These are phyloP conservation scores for Penicillium griseofulvum DNA, from an alignment of 2,329 filamentous ascomycete species.

Conservation along the genomic window DNA sequence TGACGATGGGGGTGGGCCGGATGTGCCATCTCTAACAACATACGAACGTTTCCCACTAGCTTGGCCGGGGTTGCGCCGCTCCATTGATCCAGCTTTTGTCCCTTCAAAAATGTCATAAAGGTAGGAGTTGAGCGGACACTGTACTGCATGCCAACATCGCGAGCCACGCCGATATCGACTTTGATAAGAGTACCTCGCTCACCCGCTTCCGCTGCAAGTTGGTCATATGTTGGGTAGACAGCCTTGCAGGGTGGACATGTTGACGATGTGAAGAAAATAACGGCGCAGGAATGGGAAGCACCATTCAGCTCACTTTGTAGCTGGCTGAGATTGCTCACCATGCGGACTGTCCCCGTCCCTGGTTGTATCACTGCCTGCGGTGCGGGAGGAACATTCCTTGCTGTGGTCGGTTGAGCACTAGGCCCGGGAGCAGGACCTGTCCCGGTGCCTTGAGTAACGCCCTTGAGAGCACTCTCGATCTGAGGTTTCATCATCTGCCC, in stretches of 20 bases:
- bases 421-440: constrained; percentile 20
- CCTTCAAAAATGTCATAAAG: constrained; percentile 79
- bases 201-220: constrained; percentile 71
- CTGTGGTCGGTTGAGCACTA: constrained; percentile 11
- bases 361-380: constrained; percentile 14
- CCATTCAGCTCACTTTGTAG: constrained; percentile 60
- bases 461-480: constrained; percentile 63
- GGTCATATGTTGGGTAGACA: constrained; percentile 77
- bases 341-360: constrained; percentile 54
- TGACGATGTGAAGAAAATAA: constrained; percentile 89
- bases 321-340: constrained; percentile 58
- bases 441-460: constrained; percentile 59
- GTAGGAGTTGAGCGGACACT: constrained; percentile 76
- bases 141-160: constrained; percentile 64
- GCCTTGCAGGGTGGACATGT: constrained; percentile 82
- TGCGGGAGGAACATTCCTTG: constrained; percentile 11
- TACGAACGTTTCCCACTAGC: constrained; percentile 68
- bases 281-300: constrained; percentile 66
- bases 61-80: constrained; percentile 68
- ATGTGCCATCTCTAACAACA: constrained; percentile 72
- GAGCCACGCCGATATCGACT: constrained; percentile 70
- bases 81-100: constrained; percentile 76
- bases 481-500: constrained; percentile 84
- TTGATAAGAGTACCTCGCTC: constrained; percentile 72
- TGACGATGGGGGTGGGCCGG: constrained; percentile 73